A percentile compares a stretch with the other conserved stretches of the same genome.
Conservation (phyloP, 306 rosid genomes). For the Rosa persica region DNA sequence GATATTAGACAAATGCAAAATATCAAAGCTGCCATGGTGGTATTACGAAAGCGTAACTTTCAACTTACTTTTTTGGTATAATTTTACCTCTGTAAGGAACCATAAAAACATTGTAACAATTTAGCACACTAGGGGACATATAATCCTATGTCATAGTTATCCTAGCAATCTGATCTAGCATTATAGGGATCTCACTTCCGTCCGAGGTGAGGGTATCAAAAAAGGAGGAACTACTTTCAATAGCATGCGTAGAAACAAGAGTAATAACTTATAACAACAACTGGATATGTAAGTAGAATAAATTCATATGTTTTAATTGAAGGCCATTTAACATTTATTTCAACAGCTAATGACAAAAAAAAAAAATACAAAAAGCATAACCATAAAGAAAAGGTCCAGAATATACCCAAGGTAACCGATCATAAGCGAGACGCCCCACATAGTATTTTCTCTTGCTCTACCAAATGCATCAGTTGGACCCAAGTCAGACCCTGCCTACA, state of each 20-base stretch:
- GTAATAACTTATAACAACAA: neutral
- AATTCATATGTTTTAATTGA: neutral
- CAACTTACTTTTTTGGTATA: neutral
- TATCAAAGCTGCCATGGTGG: neutral
- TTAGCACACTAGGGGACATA: neutral
- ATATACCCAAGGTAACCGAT: constrained; percentile 92
- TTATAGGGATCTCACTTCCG: constrained; percentile 6
- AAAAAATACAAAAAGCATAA: neutral
- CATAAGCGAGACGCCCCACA: constrained; percentile 91
- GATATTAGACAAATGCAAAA: neutral
- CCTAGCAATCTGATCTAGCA: neutral
- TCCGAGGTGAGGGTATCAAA: neutral
- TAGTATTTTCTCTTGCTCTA: constrained; percentile 93
- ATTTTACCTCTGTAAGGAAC: neutral
- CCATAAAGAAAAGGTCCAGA: constrained; percentile 24
- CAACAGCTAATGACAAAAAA: constrained; percentile 5
- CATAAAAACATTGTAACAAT: neutral
- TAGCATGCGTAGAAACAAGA: neutral
- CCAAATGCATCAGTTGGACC: constrained; percentile 69
- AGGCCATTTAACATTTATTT: neutral
- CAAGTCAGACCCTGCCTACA: constrained; percentile 82
- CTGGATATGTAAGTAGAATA: neutral
- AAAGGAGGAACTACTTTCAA: neutral
- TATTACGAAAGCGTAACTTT: neutral
- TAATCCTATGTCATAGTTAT: neutral